Percentiles rank a stretch among this genome's conserved stretches.
Conservation (phyloP, 768 basidiomycete genomes). For the Lactarius trivialis region DNA sequence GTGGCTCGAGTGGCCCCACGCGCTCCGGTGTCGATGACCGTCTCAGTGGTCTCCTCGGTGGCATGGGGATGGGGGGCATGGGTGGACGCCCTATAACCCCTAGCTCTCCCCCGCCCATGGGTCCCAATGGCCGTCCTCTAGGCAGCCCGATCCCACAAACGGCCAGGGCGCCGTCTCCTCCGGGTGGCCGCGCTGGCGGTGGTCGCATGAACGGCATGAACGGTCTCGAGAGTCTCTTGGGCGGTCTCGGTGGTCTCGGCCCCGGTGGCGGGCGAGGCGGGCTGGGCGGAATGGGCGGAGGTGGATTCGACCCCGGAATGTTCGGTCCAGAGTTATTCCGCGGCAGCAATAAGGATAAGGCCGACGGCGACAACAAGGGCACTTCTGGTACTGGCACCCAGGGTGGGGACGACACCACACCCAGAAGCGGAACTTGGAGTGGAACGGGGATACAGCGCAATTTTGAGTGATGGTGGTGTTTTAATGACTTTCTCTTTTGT, state of each 20-base stretch:
- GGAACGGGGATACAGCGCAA: slow-evolving; percentile 9
- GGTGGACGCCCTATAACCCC: background rate
- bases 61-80: background rate
- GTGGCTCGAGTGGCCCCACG: background rate
- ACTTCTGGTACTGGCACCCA: background rate
- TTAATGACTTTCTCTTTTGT: background rate
- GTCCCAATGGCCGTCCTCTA: background rate
- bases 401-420: background rate
- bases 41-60: background rate
- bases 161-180: background rate
- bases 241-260: background rate
- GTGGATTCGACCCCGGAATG: background rate
- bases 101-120: background rate
- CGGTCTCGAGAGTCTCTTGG: background rate
- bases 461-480: background rate
- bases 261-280: background rate
- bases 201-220: background rate
- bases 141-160: background rate
- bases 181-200: background rate
- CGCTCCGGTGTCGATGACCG: background rate
- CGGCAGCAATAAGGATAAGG: background rate
- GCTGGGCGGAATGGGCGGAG: background rate
- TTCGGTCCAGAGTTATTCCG: background rate
- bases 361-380: background rate
- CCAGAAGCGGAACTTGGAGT: slow-evolving; percentile 10